Base-by-base conservation (phyloP, 345 rosid species). In the Aurinia saxatilis region DNA sequence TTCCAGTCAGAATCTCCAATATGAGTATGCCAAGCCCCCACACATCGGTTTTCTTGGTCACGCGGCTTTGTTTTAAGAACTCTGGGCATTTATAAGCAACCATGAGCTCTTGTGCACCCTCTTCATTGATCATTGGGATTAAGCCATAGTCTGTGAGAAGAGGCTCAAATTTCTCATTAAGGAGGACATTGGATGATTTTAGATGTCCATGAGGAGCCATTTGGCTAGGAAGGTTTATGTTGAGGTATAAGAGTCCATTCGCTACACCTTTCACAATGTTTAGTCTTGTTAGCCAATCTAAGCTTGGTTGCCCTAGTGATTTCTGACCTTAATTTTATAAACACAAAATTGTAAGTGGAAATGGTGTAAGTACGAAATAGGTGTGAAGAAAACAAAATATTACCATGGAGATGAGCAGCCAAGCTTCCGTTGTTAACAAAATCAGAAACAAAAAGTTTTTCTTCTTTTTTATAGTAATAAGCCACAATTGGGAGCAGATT, bases 81-180 rank as follows among this genome's bases (percentile, higher is more conserved):
- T 93, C 97, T 0, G 99, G 99, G 2, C 96, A 90, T 71, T 79
- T 93, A 39, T 90, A 93, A 7, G 91, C 95, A 14, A 83, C 92
- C 95, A 93, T 93, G 19, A 82, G 80, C 41, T 85, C 88, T 25
- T 82, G 84, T 0, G 96, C 83, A 7, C 65, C 78, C 53, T 93
- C 99, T 55, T 79, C 91, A 64, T 93, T 93, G 67, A 85, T 81
- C 47, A 85, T 74, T 1, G 96, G 96, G 64, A 76, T 71, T 39
- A 93, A 77, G 4, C 81, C 91, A 36, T 90, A 93, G 42, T 93
- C 97, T 0, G 78, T 56, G 52, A 93, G 78, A 15, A 87, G 59
- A 4, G 99, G 95, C 42, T 90, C 90, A 5, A 51, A 59, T 14
- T 77, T 63, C 10, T 79, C 71, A 3, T 30, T 57, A 5, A 93